Evolutionary conservation across 2,329 filamentous ascomycete genomes (phyloP).

Genomic region (Aspergillus brasiliensis): DNA sequence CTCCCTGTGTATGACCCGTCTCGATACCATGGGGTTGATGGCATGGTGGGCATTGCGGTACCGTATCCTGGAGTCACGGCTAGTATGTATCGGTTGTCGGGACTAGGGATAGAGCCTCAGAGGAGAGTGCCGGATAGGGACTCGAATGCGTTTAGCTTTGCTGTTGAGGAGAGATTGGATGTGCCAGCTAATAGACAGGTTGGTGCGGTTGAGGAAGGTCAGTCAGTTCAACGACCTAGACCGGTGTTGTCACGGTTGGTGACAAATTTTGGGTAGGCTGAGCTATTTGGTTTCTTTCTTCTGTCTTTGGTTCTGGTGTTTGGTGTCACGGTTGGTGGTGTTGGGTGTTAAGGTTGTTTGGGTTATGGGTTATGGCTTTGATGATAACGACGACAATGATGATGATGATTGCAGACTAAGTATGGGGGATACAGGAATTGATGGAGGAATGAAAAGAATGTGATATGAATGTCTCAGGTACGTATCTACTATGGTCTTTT

Average conservation of each 20-base stretch:
- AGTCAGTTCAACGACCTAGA: conserved; percentile 30
- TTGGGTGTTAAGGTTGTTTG: background rate
- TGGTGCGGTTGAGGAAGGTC: background rate
- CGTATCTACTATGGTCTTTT: no score
- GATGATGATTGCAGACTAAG: background rate
- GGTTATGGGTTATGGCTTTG: background rate
- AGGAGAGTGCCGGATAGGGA: background rate
- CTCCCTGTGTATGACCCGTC: conserved; percentile 40
- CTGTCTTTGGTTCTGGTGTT: background rate
- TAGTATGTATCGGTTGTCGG: background rate
- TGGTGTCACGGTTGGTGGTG: background rate
- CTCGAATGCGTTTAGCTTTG: background rate
- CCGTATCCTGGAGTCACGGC: background rate
- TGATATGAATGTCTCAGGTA: background rate
- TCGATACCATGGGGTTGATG: conserved; percentile 25
- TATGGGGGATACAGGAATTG: background rate
- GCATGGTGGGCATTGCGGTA: background rate
- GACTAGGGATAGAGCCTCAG: background rate
- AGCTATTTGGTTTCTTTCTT: background rate
- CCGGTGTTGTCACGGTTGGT: conserved; percentile 39
- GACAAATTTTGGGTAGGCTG: conserved; percentile 34
- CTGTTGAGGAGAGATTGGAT: background rate
- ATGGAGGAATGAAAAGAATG: background rate
- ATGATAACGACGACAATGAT: background rate
- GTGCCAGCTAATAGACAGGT: background rate